Evolutionary conservation across 2,329 filamentous ascomycete genomes (phyloP), one percentile per base, ranked within the genome.

Genomic region (Rhynchosporium secalis): DNA sequence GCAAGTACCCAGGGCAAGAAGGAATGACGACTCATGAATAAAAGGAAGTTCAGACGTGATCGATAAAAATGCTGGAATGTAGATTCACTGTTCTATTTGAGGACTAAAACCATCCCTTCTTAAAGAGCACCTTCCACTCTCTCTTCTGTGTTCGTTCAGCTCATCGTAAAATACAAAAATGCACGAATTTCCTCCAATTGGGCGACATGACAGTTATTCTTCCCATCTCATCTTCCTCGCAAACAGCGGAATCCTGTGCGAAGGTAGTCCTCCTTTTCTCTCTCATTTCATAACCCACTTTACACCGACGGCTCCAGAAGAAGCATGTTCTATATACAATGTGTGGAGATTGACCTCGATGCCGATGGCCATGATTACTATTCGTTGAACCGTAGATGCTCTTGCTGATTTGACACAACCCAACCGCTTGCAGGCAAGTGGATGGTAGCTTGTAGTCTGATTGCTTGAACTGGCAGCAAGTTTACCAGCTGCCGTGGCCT

Each of bases 51-150:
- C 20, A 20, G 20, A 20, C 20, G 20, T 20, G 20, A 13, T 13
- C 6, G n/a, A 20, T 10, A 12, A 52, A n/a, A 52, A 4, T 8
- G 28, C 13, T 54, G 51, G 51, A 33, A 54, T 54, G 40, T 20
- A 54, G 28, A 54, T 40, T 40, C 36, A 41, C 36, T 40, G 33
- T 54, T 54, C 29, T 15, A 28, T 12, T 52, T 29, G 51, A 54
- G 51, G 28, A 40, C 36, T 54, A 54, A 41, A 54, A 33, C 26
- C 41, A 54, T 54, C 51, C 51, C 49, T 12, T 31, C 49, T 40
- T 36, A 26, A 20, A 20, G 2, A 46, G 13, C 43, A 26, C 4
- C n/a, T 52, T 52, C 49, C 49, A 52, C 6, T 52, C 31, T 52
- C 31, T 36, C 33, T 36, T 10, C 1, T 36, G 6, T 20, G 20